Percentiles rank a stretch among this genome's conserved stretches.
phyloP scores from a whole-genome alignment of 2,329 filamentous ascomycete genomes.

The Achaetomium macrosporum region DNA sequence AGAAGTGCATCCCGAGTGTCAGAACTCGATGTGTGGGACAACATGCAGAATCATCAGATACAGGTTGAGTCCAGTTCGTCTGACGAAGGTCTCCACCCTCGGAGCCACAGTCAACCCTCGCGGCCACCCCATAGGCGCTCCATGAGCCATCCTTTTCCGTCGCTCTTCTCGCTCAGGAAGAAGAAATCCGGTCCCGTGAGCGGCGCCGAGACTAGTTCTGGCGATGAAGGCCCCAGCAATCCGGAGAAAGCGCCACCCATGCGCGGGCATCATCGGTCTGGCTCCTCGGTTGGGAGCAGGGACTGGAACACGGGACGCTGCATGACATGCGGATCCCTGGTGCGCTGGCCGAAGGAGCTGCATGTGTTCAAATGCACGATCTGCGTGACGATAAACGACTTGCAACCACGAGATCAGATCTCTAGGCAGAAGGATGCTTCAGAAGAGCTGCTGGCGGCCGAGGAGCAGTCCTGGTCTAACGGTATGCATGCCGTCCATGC shows the following conservation, averaged over 20 bases:
- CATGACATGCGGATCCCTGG: constrained; percentile 77
- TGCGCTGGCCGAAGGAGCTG: constrained; percentile 71
- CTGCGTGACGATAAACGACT: constrained; percentile 79
- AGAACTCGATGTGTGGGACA: constrained; percentile 24
- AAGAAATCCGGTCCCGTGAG: constrained; percentile 41
- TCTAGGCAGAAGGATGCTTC: constrained; percentile 19
- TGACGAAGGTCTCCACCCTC: constrained; percentile 36
- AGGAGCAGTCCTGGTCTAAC: constrained; percentile 5
- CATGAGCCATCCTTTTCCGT: constrained; percentile 74
- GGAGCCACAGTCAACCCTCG: constrained; percentile 12
- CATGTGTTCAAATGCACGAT: constrained; percentile 75
- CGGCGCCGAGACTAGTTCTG: constrained; percentile 32
- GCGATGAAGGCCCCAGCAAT: constrained; percentile 32
- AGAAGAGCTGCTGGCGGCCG: constrained; percentile 6
- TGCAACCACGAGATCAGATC: constrained; percentile 42
- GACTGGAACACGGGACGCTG: constrained; percentile 68
- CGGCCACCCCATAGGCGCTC: constrained; percentile 52
- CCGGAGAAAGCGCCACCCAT: constrained; percentile 25
- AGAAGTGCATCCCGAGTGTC: constrained; percentile 15
- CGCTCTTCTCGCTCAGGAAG: constrained; percentile 57
- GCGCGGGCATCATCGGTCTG: constrained; percentile 31
- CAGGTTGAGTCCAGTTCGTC: constrained; percentile 34
- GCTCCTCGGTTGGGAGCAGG: constrained; percentile 34
- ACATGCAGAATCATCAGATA: constrained; percentile 17
- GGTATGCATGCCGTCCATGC: not conserved